Evolutionary conservation across 345 rosid genomes (phyloP).

Genomic region (Heritiera fomes): DNA sequence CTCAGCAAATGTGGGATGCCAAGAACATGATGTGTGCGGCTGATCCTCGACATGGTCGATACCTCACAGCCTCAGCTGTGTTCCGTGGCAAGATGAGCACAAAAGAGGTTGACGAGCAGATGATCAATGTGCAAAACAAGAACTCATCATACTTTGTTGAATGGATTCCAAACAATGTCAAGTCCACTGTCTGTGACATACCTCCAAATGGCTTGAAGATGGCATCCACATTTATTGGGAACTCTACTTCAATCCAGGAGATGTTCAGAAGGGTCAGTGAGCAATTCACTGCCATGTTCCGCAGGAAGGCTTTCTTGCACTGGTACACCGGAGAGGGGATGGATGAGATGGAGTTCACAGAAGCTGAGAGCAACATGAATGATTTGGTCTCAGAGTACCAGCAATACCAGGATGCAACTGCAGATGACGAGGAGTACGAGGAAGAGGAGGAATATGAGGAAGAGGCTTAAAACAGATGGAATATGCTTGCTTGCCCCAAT

Average conservation of each 20-base stretch:
- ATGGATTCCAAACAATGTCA: slow-evolving; percentile 84
- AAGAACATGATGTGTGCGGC: slow-evolving; percentile 88
- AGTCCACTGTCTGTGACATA: slow-evolving; percentile 82
- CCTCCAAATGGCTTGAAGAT: slow-evolving; percentile 76
- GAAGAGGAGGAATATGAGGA: slow-evolving; percentile 58
- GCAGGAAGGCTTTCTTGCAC: slow-evolving; percentile 89
- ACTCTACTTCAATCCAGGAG: slow-evolving; percentile 79
- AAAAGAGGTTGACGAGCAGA: slow-evolving; percentile 79
- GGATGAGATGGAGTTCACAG: slow-evolving; percentile 90
- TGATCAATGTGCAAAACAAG: slow-evolving; percentile 85
- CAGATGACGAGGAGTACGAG: slow-evolving; percentile 67
- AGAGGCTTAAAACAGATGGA: slow-evolving; percentile 31
- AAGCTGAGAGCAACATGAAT: slow-evolving; percentile 79
- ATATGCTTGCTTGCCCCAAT: neutral
- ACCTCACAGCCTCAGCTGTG: slow-evolving; percentile 75
- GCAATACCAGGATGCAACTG: slow-evolving; percentile 83
- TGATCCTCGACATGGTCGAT: slow-evolving; percentile 73
- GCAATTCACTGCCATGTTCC: slow-evolving; percentile 84
- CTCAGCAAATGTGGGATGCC: slow-evolving; percentile 88
- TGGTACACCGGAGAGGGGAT: slow-evolving; percentile 87
- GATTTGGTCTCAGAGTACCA: slow-evolving; percentile 74
- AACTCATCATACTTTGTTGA: slow-evolving; percentile 82
- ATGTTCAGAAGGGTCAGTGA: slow-evolving; percentile 85
- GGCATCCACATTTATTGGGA: slow-evolving; percentile 79
- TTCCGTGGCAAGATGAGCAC: slow-evolving; percentile 92